These are phyloP conservation scores for Harringtonia aguacate DNA, from an alignment of 2,329 filamentous ascomycete species.

Conservation along the genomic window DNA sequence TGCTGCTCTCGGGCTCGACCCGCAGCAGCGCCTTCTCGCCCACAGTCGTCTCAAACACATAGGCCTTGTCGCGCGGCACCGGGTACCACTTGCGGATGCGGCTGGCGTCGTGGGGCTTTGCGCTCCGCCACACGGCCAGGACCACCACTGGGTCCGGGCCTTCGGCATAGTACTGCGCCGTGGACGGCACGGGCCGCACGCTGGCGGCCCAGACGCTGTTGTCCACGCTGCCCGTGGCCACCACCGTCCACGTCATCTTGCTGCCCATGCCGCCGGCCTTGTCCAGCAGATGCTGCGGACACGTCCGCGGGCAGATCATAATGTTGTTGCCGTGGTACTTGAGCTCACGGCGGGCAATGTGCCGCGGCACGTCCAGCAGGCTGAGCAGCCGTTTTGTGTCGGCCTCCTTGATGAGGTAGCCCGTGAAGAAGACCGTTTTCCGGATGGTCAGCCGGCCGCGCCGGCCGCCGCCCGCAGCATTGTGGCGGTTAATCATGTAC, in stretches of 20 bases:
- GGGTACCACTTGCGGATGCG: conserved; percentile 80
- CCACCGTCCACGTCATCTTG: conserved; percentile 76
- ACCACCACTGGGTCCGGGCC: conserved; percentile 71
- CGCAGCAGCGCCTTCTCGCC: conserved; percentile 78
- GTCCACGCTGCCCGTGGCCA: conserved; percentile 62
- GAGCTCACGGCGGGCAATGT: conserved; percentile 52
- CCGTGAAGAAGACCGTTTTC: conserved; percentile 83
- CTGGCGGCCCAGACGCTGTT: conserved; percentile 81
- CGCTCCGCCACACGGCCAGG: conserved; percentile 65
- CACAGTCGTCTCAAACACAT: conserved; percentile 73
- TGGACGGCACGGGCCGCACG: conserved; percentile 60
- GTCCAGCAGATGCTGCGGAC: conserved; percentile 59
- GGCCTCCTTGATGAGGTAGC: conserved; percentile 67
- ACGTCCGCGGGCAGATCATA: conserved; percentile 73
- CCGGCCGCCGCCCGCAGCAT: conserved; percentile 39
- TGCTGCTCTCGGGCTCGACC: conserved; percentile 58
- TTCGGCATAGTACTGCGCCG: conserved; percentile 59
- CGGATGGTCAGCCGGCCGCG: conserved; percentile 56
- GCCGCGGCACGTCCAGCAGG: conserved; percentile 54
- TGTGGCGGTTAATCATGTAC: conserved; percentile 82
- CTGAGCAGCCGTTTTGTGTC: conserved; percentile 64
- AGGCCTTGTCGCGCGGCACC: conserved; percentile 56
- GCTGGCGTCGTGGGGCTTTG: conserved; percentile 66
- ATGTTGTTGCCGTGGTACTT: conserved; percentile 83
- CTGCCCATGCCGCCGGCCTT: conserved; percentile 81